A percentile compares a stretch with the other conserved stretches of the same genome.
Evolutionary conservation across 177 flowering plant species (phyloP).

Genomic region (Vitis hybrid): DNA sequence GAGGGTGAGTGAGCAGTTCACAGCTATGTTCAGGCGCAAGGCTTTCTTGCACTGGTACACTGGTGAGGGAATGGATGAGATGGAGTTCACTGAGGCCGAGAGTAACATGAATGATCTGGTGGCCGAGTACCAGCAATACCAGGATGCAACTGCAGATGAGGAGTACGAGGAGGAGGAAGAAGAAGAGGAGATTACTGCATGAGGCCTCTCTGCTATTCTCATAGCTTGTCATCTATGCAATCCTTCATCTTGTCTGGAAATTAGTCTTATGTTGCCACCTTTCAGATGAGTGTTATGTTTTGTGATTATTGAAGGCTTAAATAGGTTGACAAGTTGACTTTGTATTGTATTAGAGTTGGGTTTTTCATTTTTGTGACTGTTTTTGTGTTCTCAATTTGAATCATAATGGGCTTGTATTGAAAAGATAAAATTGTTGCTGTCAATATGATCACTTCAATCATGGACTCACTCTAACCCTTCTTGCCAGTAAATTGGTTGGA

Average conservation of each 20-base stretch:
- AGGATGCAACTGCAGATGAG: conserved; percentile 16
- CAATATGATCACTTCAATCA: too few species aligned
- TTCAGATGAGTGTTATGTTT: neutral
- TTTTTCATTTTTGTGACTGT: neutral
- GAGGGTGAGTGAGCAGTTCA: conserved; percentile 36
- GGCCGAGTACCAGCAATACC: conserved; percentile 21
- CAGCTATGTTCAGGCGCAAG: conserved; percentile 46
- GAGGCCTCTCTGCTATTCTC: neutral
- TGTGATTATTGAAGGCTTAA: neutral
- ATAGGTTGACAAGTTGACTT: conserved; percentile 1
- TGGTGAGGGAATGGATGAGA: conserved; percentile 51
- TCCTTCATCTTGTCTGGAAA: neutral
- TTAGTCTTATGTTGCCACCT: neutral
- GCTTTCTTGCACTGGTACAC: conserved; percentile 56
- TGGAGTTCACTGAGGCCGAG: conserved; percentile 39
- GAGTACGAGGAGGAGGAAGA: conserved; percentile 4
- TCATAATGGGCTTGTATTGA: too few species aligned
- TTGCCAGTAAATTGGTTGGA: too few species aligned
- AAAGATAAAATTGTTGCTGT: too few species aligned
- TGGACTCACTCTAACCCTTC: too few species aligned
- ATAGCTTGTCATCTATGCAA: neutral
- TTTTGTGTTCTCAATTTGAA: neutral
- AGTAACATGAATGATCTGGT: conserved; percentile 21
- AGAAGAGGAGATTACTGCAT: conserved; percentile 12
- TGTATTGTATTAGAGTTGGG: conserved; percentile 8